Evolutionary conservation across 2,329 filamentous ascomycete species (phyloP).

Genomic region (Colletotrichum tofieldiae): DNA sequence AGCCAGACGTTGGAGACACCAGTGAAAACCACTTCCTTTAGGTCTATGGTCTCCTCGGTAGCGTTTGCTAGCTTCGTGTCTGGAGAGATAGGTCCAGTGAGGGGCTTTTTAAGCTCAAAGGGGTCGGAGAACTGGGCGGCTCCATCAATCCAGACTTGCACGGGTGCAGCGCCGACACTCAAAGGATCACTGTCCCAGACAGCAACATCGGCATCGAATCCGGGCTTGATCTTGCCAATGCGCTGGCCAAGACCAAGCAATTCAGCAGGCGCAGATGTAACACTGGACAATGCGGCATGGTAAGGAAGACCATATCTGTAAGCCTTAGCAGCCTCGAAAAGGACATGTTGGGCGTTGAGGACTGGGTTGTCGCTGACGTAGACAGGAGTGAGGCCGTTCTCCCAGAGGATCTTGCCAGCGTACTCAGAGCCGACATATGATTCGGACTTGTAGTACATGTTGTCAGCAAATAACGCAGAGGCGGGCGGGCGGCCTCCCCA

Average conservation of each 20-base stretch:
- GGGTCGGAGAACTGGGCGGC: conserved; percentile 70
- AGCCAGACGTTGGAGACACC: conserved; percentile 70
- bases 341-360: conserved; percentile 78
- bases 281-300: conserved; percentile 70
- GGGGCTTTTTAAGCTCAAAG: conserved; percentile 68
- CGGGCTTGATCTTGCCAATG: conserved; percentile 73
- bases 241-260: conserved; percentile 71
- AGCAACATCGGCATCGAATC: conserved; percentile 74
- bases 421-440: conserved; percentile 76
- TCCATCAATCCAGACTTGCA: conserved; percentile 77
- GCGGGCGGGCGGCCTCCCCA: conserved; percentile 70
- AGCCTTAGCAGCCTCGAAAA: conserved; percentile 75
- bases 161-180: conserved; percentile 71
- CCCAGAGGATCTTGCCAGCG: conserved; percentile 77
- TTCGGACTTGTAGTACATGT: conserved; percentile 82
- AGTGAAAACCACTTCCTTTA: conserved; percentile 66
- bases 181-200: conserved; percentile 76
- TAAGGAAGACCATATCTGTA: conserved; percentile 74
- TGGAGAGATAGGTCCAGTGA: conserved; percentile 55
- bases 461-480: conserved; percentile 78
- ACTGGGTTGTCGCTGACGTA: conserved; percentile 83
- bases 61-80: conserved; percentile 59
- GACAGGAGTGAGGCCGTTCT: conserved; percentile 75
- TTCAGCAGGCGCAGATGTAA: conserved; percentile 73
- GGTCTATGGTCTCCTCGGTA: conserved; percentile 57